Conservation (phyloP, 768 basidiomycete species). For the Pleurotus salmoneostramineus region DNA sequence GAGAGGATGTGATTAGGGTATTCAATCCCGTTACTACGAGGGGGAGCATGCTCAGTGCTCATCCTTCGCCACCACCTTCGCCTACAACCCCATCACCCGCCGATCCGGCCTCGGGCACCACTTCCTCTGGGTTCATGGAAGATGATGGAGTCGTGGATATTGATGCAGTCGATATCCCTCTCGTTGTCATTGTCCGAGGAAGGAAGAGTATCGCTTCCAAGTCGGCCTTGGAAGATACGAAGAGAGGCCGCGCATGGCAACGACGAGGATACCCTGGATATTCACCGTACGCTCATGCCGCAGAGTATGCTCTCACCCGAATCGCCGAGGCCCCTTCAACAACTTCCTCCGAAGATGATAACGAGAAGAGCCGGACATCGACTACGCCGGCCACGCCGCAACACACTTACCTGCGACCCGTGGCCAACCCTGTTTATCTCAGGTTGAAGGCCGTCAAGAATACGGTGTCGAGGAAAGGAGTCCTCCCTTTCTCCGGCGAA, state of each 20-base stretch:
- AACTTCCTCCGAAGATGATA: background rate
- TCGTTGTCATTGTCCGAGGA: background rate
- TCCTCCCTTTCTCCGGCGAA: conserved; percentile 14
- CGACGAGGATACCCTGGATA: background rate
- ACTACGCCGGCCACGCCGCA: background rate
- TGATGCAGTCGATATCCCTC: background rate
- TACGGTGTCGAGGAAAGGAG: conserved; percentile 45
- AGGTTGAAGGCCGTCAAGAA: conserved; percentile 62
- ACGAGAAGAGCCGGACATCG: background rate
- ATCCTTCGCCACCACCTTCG: background rate
- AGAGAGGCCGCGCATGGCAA: background rate
- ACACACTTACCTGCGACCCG: conserved; percentile 33
- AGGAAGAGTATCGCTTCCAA: background rate
- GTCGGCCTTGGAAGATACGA: background rate
- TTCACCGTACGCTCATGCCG: conserved; percentile 2
- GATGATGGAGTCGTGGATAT: background rate
- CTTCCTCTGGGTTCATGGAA: background rate
- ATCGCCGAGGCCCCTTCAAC: background rate
- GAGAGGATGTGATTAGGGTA: background rate
- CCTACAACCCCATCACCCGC: background rate
- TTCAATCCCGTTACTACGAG: background rate
- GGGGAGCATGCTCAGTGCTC: background rate
- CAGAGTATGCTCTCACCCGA: background rate
- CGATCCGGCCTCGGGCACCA: too few species aligned
- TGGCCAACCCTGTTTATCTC: conserved; percentile 58